Percentiles rank a stretch among this genome's conserved stretches.
These are phyloP conservation scores for Rhytidiadelphus loreus DNA, from an alignment of 225 moss, liverwort and hornwort genomes.

Conservation along the genomic window DNA sequence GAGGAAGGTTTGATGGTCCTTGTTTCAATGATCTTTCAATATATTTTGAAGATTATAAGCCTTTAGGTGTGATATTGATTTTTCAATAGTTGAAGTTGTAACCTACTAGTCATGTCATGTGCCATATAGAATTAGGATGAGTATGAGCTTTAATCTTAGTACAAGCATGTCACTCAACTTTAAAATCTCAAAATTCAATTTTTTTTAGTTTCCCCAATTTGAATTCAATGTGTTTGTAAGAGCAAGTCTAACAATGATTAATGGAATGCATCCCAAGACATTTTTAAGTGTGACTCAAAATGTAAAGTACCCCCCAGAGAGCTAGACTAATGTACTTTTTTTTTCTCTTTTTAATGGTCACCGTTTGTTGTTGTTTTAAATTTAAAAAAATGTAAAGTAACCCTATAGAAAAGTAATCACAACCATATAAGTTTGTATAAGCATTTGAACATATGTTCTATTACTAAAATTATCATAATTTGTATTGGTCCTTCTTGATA, in stretches of 20 bases:
- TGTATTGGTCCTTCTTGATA: not conserved
- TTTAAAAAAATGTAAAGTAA: not conserved
- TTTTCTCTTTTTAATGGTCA: too few relatives aligned
- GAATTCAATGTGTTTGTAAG: not conserved
- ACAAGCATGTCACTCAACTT: accelerated
- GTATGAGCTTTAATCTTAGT: not conserved
- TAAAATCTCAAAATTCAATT: not conserved
- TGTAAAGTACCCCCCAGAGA: not conserved
- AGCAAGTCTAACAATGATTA: not conserved
- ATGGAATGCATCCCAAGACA: accelerated
- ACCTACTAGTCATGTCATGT: not conserved
- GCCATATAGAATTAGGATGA: not conserved
- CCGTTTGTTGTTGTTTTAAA: too few relatives aligned
- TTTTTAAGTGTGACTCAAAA: not conserved
- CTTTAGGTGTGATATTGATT: not conserved
- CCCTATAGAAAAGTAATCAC: not conserved
- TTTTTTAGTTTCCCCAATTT: not conserved
- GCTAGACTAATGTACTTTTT: too few relatives aligned
- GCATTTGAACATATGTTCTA: too few relatives aligned
- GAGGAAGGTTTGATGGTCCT: accelerated
- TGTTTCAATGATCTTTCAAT: not conserved
- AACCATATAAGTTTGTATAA: not conserved
- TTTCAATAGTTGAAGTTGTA: not conserved
- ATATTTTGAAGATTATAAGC: not conserved
- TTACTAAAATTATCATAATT: not conserved